phyloP scores from a whole-genome alignment of 2,329 filamentous ascomycete genomes.

The Penicillium sp. region DNA sequence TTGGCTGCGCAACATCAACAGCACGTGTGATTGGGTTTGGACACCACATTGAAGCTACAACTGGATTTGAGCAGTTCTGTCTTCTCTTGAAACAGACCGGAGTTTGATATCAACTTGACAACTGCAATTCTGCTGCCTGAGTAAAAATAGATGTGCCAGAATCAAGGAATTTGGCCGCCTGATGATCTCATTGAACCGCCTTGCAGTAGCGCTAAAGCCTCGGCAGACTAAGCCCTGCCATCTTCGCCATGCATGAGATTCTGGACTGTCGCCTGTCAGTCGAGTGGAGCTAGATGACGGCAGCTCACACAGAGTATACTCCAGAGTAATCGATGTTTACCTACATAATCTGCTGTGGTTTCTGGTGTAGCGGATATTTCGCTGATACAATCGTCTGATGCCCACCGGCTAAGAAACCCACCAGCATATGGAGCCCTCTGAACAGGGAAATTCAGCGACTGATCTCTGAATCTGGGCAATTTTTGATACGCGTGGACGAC shows the following conservation, averaged over 20 bases:
- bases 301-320: background rate
- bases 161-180: slow-evolving; percentile 10
- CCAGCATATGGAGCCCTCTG: background rate
- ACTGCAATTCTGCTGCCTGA: slow-evolving; percentile 9
- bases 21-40: background rate
- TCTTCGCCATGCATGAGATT: background rate
- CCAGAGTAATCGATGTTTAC: background rate
- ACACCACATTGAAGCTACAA: background rate
- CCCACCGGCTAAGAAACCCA: background rate
- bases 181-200: slow-evolving; percentile 10
- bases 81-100: background rate
- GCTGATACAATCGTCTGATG: background rate
- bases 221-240: slow-evolving; percentile 9
- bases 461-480: background rate
- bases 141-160: slow-evolving; percentile 12
- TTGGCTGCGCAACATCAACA: slow-evolving; percentile 3
- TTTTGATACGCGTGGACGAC: background rate
- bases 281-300: background rate
- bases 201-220: slow-evolving; percentile 1
- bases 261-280: background rate
- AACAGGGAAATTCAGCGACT: background rate
- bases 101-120: background rate
- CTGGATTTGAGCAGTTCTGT: background rate
- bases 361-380: background rate
- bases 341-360: too few species aligned